phyloP scores from a whole-genome alignment of 108 stramenopile genomes.

The Bacterosira constricta region DNA sequence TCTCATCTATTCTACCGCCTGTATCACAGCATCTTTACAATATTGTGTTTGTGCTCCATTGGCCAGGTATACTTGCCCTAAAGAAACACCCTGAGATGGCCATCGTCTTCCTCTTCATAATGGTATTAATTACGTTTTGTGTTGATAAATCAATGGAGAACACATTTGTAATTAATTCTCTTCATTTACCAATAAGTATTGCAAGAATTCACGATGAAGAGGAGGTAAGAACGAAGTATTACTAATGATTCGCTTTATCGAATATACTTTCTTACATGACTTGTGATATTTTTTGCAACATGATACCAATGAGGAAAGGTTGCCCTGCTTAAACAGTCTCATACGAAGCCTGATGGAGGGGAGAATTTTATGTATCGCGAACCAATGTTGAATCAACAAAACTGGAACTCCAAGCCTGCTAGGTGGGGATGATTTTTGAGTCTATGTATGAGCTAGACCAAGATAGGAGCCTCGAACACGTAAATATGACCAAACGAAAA shows the following conservation, averaged over 20 bases:
- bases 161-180: slow-evolving; percentile 35
- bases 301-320: neutral
- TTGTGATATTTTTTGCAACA: neutral
- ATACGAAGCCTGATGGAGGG: slow-evolving; percentile 19
- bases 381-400: slow-evolving; percentile 36
- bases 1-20: too few species aligned
- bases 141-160: slow-evolving; percentile 33
- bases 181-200: slow-evolving; percentile 32
- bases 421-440: slow-evolving; percentile 14
- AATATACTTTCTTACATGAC: neutral
- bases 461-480: too few species aligned
- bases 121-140: slow-evolving; percentile 24
- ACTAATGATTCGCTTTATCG: neutral
- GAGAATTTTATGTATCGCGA: slow-evolving; percentile 48
- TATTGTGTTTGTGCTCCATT: too few species aligned
- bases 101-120: slow-evolving; percentile 23
- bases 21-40: too few species aligned
- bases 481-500: too few species aligned
- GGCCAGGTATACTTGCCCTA: slow-evolving; percentile 32
- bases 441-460: too few species aligned
- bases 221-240: slow-evolving; percentile 15
- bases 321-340: slow-evolving; percentile 18
- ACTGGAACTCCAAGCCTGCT: slow-evolving; percentile 26
- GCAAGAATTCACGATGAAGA: slow-evolving; percentile 41
- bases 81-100: slow-evolving; percentile 18